phyloP scores from a whole-genome alignment of 2,329 filamentous ascomycete genomes.

The Trichoderma arundinaceum region DNA sequence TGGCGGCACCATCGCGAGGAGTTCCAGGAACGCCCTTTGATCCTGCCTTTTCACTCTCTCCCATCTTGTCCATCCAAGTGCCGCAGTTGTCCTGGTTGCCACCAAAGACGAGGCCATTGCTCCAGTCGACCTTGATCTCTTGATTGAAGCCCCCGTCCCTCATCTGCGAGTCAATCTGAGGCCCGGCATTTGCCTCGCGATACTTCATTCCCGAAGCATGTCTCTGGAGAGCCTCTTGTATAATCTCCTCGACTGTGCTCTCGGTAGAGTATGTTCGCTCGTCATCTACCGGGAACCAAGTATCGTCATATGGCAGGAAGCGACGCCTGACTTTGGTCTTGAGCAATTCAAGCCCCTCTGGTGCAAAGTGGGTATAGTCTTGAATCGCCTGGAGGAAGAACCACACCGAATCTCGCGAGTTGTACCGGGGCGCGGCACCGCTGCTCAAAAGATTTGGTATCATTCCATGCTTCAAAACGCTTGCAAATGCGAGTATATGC shows the following conservation, averaged over 20 bases:
- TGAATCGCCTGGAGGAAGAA: constrained; percentile 97
- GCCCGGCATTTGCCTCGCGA: constrained; percentile 91
- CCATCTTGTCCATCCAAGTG: constrained; percentile 99
- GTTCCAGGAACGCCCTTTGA: constrained; percentile 95
- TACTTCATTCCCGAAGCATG: constrained; percentile 92
- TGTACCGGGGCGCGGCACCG: constrained; percentile 87
- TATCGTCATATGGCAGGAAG: constrained; percentile 94
- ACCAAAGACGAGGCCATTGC: constrained; percentile 83
- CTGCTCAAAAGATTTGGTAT: constrained; percentile 92
- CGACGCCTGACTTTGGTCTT: constrained; percentile 79
- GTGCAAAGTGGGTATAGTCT: constrained; percentile 84
- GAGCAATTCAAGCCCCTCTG: constrained; percentile 75
- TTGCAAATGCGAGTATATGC: constrained; percentile 93
- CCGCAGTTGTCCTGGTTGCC: constrained; percentile 95
- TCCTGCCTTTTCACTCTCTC: constrained; percentile 88
- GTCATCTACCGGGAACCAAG: constrained; percentile 86
- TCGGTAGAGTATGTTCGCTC: constrained; percentile 81
- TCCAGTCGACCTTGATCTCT: constrained; percentile 91
- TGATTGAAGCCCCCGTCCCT: constrained; percentile 89
- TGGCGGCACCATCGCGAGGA: constrained; percentile 91
- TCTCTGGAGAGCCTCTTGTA: constrained; percentile 90
- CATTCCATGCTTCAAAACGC: constrained; percentile 97
- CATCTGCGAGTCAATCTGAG: constrained; percentile 91
- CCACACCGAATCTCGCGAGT: constrained; percentile 95
- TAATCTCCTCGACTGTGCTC: constrained; percentile 84